Conservation (phyloP, 1,284 basidiomycete species). For the Meira nashicola region DNA sequence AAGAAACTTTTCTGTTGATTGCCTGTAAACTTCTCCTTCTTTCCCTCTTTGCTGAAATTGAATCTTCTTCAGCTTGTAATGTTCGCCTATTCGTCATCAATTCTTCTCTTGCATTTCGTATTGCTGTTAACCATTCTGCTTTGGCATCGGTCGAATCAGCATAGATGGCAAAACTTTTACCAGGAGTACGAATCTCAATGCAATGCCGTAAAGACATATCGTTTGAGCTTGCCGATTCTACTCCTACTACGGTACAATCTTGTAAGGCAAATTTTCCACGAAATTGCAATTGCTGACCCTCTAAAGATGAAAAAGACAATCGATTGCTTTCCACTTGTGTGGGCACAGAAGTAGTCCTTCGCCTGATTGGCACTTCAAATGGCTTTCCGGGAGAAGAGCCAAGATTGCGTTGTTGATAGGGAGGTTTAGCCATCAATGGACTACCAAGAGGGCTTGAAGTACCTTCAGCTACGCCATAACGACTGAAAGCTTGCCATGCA, state of each 20-base stretch:
- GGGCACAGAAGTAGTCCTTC: not conserved
- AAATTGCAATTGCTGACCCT: slow-evolving; percentile 35
- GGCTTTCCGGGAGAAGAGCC: not conserved
- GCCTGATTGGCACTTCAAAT: slow-evolving; percentile 30
- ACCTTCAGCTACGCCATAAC: slow-evolving; percentile 4
- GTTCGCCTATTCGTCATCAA: slow-evolving; percentile 41
- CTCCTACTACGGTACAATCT: slow-evolving; percentile 46
- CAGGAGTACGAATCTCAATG: slow-evolving; percentile 50
- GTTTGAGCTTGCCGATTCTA: slow-evolving; percentile 22
- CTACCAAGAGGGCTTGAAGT: not conserved
- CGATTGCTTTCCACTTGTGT: slow-evolving; percentile 3
- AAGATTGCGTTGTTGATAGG: too few species aligned
- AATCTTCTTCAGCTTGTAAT: slow-evolving; percentile 37
- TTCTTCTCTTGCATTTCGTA: slow-evolving; percentile 46
- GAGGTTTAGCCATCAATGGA: not conserved
- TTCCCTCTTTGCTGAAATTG: slow-evolving; percentile 40
- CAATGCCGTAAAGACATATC: not conserved
- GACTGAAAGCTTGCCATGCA: slow-evolving; percentile 28
- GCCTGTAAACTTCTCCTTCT: slow-evolving; percentile 15
- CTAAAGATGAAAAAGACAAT: not conserved
- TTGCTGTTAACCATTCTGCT: slow-evolving; percentile 41
- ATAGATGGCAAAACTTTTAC: slow-evolving; percentile 50
- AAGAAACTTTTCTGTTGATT: slow-evolving; percentile 8
- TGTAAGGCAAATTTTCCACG: slow-evolving; percentile 44
- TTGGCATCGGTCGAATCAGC: slow-evolving; percentile 33